Percentiles rank a stretch among this genome's conserved stretches.
Conservation (phyloP, 2,329 filamentous ascomycete genomes). For the Paraphoma sp. region DNA sequence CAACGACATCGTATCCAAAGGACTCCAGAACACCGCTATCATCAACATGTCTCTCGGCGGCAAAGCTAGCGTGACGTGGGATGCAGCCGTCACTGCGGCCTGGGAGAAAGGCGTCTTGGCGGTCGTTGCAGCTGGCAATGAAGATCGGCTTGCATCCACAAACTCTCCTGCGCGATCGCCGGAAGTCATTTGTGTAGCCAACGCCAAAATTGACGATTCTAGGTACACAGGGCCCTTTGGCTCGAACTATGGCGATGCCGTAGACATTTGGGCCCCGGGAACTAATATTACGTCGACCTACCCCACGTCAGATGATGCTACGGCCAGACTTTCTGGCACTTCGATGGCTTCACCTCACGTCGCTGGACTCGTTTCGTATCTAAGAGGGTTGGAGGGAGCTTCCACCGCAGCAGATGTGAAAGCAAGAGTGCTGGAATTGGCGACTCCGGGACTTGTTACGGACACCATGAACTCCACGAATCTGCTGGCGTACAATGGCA, state of each 20-base stretch:
- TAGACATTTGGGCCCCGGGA: constrained; percentile 49
- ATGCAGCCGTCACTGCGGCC: constrained; percentile 42
- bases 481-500: constrained; percentile 38
- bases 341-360: constrained; percentile 73
- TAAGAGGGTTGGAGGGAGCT: constrained; percentile 61
- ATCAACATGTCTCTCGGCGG: constrained; percentile 50
- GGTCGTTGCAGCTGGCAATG: constrained; percentile 47
- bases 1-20: constrained; percentile 41
- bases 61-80: constrained; percentile 29
- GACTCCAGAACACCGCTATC: constrained; percentile 36
- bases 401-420: constrained; percentile 24
- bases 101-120: constrained; percentile 42
- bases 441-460: constrained; percentile 25
- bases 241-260: constrained; percentile 47
- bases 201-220: constrained; percentile 32
- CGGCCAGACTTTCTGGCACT: constrained; percentile 61
- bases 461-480: constrained; percentile 30
- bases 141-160: constrained; percentile 28
- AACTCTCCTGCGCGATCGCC: constrained; percentile 43
- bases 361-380: constrained; percentile 71
- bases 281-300: constrained; percentile 55
- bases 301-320: constrained; percentile 49
- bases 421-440: constrained; percentile 27
- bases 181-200: constrained; percentile 46
- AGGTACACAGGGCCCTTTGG: constrained; percentile 26